phyloP scores from a whole-genome alignment of 2,329 filamentous ascomycete genomes.

The Amauroascus verrucosus region DNA sequence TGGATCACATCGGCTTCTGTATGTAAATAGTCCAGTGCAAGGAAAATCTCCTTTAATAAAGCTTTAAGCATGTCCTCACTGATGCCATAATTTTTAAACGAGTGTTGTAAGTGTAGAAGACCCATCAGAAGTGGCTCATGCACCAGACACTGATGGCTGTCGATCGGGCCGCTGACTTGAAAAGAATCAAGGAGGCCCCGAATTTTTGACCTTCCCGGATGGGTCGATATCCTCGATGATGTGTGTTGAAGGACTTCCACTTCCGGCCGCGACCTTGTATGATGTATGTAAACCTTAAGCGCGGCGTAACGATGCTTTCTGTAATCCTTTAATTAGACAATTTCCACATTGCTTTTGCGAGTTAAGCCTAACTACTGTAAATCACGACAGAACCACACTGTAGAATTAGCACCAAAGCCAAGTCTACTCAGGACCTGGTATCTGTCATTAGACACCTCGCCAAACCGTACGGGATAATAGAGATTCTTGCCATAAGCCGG shows the following conservation, averaged over 20 bases:
- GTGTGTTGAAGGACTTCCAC: conserved; percentile 7
- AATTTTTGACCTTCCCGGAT: conserved; percentile 7
- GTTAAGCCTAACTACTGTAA: neutral
- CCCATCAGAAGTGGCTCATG: conserved; percentile 12
- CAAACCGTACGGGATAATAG: conserved; percentile 12
- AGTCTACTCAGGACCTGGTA: conserved; percentile 13
- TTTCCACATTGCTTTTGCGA: neutral
- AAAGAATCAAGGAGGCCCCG: conserved; percentile 11
- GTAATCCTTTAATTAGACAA: neutral
- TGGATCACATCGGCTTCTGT: conserved; percentile 13
- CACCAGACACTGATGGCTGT: conserved; percentile 10
- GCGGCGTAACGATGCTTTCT: conserved; percentile 2
- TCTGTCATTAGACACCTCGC: conserved; percentile 9
- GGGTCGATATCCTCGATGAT: neutral
- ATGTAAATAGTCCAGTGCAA: conserved; percentile 10
- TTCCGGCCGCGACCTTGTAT: neutral
- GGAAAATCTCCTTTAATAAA: conserved; percentile 6
- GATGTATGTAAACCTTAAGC: conserved; percentile 11
- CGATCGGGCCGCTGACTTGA: neutral
- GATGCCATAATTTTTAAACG: neutral
- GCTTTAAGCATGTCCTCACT: conserved; percentile 8
- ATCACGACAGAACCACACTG: conserved; percentile 13
- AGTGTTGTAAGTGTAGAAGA: conserved; percentile 5
- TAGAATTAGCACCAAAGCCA: conserved; percentile 12
- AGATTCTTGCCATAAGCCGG: conserved; percentile 4